Evolutionary conservation across 139 green algal species (phyloP), one percentile per base, ranked within the genome.

Genomic region (Trebouxia sp.): DNA sequence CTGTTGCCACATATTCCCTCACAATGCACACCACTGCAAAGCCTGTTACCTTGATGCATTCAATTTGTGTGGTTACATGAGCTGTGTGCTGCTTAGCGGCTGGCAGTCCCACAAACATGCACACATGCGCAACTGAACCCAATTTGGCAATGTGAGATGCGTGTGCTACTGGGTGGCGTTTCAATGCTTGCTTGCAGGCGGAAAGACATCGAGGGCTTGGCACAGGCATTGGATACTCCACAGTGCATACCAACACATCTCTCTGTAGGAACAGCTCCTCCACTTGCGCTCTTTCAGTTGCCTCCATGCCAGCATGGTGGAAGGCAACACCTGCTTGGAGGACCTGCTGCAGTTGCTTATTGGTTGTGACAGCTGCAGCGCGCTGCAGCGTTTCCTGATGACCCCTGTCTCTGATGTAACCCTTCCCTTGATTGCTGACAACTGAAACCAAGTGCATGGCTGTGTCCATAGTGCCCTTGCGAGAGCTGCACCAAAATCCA

Each of bases 261-360:
- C 81, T 62, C 1, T 82, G 39, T 11, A 88, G 81, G 85, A 98
- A 98, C 0, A 97, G 88, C 17, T 39, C 22, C 88, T 98, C 95
- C 55, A 97, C 89, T 17, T 90, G 50, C 0, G 81, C 78, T 11
- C 94, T 84, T 74, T 98, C 93, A 5, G 62, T 53, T 0, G 83
- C 48, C 42, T 94, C 91, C 83, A 98, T 87, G 42, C 83, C 90
- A 5, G 90, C 95, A 78, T 96, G 84, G 82, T 98, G 95, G 81
- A 96, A 97, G 5, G 86, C 95, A 22, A 97, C 72, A n/a, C 92
- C 94, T 15, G 37, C 50, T 1, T 26, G 65, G 38, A 96, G 37
- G 5, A 38, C 79, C 30, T 85, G 72, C 6, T 79, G 43, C 75
- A 96, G 86, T 22, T 81, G 76, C 39, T 83, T 87, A 84, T 88